phyloP scores from a whole-genome alignment of 306 rosid species.

The Oxytropis ochrocephala region DNA sequence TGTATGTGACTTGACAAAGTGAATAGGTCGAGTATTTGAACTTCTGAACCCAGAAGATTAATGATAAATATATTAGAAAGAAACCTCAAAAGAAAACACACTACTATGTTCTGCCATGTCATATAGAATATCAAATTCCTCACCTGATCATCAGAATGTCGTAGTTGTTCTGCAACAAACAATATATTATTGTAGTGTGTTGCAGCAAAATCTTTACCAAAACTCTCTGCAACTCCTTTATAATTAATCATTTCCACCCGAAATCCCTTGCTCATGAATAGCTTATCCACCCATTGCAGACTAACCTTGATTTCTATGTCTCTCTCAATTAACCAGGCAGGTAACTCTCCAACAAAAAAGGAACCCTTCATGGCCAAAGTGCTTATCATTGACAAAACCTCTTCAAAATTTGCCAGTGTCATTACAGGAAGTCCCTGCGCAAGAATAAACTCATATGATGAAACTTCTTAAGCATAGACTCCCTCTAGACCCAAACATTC shows the following conservation, averaged over 20 bases:
- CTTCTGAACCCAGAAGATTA: neutral
- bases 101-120: neutral
- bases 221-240: slow-evolving; percentile 42
- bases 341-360: slow-evolving; percentile 58
- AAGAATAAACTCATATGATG: slow-evolving; percentile 18
- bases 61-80: neutral
- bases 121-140: neutral
- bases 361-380: slow-evolving; percentile 61
- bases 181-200: slow-evolving; percentile 32
- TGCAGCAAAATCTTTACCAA: slow-evolving; percentile 38
- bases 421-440: slow-evolving; percentile 21
- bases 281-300: slow-evolving; percentile 49
- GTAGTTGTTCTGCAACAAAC: slow-evolving; percentile 67
- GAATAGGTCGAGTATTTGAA: too few species aligned
- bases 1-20: too few species aligned
- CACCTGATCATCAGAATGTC: slow-evolving; percentile 70
- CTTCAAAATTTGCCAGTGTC: slow-evolving; percentile 51
- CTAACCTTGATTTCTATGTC: slow-evolving; percentile 38
- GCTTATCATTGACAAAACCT: slow-evolving; percentile 45
- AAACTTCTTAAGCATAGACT: neutral
- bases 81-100: neutral
- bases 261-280: slow-evolving; percentile 71
- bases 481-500: neutral
- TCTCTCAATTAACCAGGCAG: slow-evolving; percentile 51
- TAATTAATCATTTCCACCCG: slow-evolving; percentile 46